phyloP scores from a whole-genome alignment of 139 green algal species.

The Zygnema cylindricum region DNA sequence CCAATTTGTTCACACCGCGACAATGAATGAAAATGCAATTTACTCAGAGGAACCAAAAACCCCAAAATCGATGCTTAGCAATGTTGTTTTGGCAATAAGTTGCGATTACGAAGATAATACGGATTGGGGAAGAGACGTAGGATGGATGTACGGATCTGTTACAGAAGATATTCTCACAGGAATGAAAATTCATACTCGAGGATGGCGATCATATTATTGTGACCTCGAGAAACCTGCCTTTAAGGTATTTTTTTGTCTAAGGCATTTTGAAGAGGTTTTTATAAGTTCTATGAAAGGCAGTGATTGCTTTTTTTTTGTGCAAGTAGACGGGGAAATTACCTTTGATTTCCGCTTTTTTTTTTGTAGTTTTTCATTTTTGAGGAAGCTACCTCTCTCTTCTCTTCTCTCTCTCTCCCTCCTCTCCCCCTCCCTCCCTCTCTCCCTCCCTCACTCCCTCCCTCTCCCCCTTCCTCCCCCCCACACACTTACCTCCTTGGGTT shows the following conservation, averaged over 20 bases:
- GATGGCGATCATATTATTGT: conserved; percentile 48
- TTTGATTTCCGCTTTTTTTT: no score
- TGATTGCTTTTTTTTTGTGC: no score
- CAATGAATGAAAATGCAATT: conserved; percentile 11
- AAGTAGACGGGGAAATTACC: no score
- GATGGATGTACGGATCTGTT: conserved; percentile 60
- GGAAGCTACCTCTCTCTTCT: not conserved
- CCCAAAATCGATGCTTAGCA: conserved; percentile 37
- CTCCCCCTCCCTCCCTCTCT: not conserved
- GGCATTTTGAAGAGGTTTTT: no score
- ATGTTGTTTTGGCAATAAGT: conserved; percentile 55
- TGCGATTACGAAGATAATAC: conserved; percentile 61
- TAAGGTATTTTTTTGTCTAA: no score
- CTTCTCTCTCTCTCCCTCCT: not conserved
- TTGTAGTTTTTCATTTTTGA: no score
- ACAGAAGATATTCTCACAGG: conserved; percentile 62
- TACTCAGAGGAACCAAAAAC: not conserved
- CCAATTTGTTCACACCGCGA: conserved; percentile 39
- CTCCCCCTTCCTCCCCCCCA: no score
- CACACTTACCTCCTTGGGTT: no score
- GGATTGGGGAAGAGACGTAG: conserved; percentile 54
- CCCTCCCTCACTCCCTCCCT: no score
- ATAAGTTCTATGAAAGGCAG: no score
- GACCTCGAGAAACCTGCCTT: conserved; percentile 41
- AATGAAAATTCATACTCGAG: conserved; percentile 53